Conservation (phyloP, 768 basidiomycete genomes). For the Mycena alexandri region DNA sequence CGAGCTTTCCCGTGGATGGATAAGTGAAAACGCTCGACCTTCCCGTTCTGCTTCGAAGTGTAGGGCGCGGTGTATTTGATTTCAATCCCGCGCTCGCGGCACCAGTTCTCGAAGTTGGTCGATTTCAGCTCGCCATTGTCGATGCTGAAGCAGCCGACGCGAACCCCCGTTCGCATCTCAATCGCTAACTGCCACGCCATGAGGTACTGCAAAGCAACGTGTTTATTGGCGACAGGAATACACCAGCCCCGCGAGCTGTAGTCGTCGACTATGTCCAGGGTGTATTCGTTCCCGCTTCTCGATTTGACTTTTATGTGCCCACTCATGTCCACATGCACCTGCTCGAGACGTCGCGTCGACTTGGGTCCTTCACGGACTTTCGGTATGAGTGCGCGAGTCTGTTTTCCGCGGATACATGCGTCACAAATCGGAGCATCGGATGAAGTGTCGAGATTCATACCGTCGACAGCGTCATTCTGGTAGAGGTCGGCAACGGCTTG, state of each 20-base stretch:
- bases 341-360: conserved; percentile 44
- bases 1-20: conserved; percentile 47
- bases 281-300: conserved; percentile 43
- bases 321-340: conserved; percentile 50
- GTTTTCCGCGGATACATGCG: conserved; percentile 54
- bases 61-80: conserved; percentile 46
- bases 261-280: conserved; percentile 53
- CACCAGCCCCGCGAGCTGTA: conserved; percentile 45
- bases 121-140: conserved; percentile 44
- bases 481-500: conserved; percentile 5
- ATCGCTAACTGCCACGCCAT: conserved; percentile 44
- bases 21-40: conserved; percentile 51
- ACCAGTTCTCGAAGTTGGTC: conserved; percentile 28
- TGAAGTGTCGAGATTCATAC: conserved; percentile 5
- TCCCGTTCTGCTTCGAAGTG: conserved; percentile 53
- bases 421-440: conserved; percentile 14
- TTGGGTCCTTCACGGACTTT: conserved; percentile 43
- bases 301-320: conserved; percentile 41
- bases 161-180: conserved; percentile 40
- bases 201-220: conserved; percentile 40
- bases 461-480: background rate
- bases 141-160: conserved; percentile 34
- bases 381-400: conserved; percentile 49
- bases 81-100: conserved; percentile 23
- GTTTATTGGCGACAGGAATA: conserved; percentile 48